Evolutionary conservation across 257 asterid genomes (phyloP).

Genomic region (Osmanthus fragrans): DNA sequence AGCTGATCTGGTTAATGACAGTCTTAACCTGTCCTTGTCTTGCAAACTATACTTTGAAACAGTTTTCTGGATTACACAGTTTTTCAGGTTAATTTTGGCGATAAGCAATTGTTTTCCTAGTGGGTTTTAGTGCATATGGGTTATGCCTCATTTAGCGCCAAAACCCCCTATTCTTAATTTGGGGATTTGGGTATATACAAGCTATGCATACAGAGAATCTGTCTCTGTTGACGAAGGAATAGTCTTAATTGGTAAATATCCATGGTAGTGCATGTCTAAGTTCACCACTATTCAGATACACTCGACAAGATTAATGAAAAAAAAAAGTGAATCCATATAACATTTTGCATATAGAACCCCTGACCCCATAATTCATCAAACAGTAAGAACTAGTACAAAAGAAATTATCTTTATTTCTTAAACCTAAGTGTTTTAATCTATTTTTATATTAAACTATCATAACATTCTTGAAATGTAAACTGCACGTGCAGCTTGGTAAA

Average conservation of each 20-base stretch:
- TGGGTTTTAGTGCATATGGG: too few species aligned
- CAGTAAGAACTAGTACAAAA: background rate
- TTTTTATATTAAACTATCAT: background rate
- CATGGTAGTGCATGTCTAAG: background rate
- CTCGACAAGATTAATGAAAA: background rate
- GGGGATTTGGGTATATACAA: background rate
- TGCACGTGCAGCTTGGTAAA: slow-evolving; percentile 46
- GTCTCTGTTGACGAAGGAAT: background rate
- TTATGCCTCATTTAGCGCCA: background rate
- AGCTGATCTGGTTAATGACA: too few species aligned
- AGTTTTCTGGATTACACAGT: too few species aligned
- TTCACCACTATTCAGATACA: background rate
- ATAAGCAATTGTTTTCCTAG: too few species aligned
- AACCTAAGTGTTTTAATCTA: background rate
- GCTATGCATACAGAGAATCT: background rate
- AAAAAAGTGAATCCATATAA: background rate
- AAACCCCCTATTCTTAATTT: background rate
- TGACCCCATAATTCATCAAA: background rate
- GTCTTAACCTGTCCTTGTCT: too few species aligned
- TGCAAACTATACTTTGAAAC: too few species aligned
- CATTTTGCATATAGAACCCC: background rate
- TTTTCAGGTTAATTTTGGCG: too few species aligned
- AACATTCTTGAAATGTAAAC: slow-evolving; percentile 17
- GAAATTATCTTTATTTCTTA: background rate
- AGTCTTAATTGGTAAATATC: too few species aligned